phyloP scores from a whole-genome alignment of 1,284 basidiomycete genomes.

The Marasmius sp. region DNA sequence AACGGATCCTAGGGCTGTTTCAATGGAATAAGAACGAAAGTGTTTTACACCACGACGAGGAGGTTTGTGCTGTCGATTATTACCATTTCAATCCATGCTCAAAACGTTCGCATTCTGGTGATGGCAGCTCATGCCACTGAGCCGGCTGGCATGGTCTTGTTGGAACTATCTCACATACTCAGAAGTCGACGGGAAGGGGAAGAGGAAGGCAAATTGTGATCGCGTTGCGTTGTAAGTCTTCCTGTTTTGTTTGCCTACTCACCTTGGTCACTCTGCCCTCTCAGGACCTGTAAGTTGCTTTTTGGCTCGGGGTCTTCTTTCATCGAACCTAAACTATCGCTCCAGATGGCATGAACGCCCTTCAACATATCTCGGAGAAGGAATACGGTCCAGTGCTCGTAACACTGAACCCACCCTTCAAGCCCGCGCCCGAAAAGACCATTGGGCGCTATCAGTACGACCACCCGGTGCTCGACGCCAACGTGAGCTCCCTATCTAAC shows the following conservation, averaged over 20 bases:
- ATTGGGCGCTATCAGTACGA: conserved; percentile 63
- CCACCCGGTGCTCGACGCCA: conserved; percentile 62
- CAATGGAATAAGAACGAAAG: conserved; percentile 72
- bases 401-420: conserved; percentile 74
- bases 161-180: conserved; percentile 76
- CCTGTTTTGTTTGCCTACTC: conserved; percentile 4
- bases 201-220: conserved; percentile 50
- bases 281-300: conserved; percentile 42
- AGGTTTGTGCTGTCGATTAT: conserved; percentile 31
- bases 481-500: conserved; percentile 31
- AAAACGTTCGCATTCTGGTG: background rate
- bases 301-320: conserved; percentile 5
- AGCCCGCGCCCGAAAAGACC: conserved; percentile 50
- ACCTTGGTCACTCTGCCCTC: conserved; percentile 11
- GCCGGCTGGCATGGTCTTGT: conserved; percentile 63
- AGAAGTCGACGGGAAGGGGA: conserved; percentile 32
- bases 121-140: conserved; percentile 64
- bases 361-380: conserved; percentile 66
- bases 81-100: background rate
- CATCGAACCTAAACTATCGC: conserved; percentile 9
- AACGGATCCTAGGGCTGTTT: conserved; percentile 57
- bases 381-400: conserved; percentile 72
- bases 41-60: conserved; percentile 66
- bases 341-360: conserved; percentile 76
- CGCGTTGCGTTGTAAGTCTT: conserved; percentile 62